phyloP scores from a whole-genome alignment of 1,139 yeast genomes.

The Trichomonascaceae sp. region DNA sequence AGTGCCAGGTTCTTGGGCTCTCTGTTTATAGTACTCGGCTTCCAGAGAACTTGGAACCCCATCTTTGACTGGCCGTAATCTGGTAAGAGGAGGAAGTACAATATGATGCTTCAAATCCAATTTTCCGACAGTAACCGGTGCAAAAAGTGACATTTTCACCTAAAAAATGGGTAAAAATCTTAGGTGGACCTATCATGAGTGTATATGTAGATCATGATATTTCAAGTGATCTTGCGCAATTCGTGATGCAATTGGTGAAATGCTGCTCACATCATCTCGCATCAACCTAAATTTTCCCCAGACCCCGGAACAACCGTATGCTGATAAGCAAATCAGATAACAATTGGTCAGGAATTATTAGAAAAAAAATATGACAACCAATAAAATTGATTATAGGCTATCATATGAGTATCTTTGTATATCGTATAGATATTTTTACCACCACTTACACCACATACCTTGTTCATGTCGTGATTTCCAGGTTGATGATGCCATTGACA shows the following conservation, averaged over 20 bases:
- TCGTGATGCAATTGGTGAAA: neutral
- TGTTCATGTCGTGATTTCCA: neutral
- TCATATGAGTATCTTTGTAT: neutral
- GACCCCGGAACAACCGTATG: neutral
- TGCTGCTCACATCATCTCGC: neutral
- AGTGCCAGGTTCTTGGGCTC: slow-evolving; percentile 45
- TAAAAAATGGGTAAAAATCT: too few relatives aligned
- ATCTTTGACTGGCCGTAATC: slow-evolving; percentile 35
- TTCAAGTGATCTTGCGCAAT: neutral
- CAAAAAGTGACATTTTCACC: slow-evolving; percentile 17
- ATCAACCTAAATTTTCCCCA: neutral
- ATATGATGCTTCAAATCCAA: slow-evolving; percentile 19
- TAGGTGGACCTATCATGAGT: neutral
- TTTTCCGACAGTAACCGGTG: slow-evolving; percentile 26
- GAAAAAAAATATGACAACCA: neutral
- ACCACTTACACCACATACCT: neutral
- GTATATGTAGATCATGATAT: neutral
- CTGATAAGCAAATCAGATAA: neutral
- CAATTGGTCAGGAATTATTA: neutral
- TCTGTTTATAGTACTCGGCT: slow-evolving; percentile 41
- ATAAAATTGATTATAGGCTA: neutral
- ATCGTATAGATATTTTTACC: neutral
- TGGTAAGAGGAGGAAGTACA: slow-evolving; percentile 50
- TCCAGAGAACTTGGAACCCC: slow-evolving; percentile 7
- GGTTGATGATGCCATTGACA: neutral